These are phyloP conservation scores for sunflower (Helianthus annuus) DNA, from an alignment of 129 eudicot genomes.

Conservation along the genomic window DNA sequence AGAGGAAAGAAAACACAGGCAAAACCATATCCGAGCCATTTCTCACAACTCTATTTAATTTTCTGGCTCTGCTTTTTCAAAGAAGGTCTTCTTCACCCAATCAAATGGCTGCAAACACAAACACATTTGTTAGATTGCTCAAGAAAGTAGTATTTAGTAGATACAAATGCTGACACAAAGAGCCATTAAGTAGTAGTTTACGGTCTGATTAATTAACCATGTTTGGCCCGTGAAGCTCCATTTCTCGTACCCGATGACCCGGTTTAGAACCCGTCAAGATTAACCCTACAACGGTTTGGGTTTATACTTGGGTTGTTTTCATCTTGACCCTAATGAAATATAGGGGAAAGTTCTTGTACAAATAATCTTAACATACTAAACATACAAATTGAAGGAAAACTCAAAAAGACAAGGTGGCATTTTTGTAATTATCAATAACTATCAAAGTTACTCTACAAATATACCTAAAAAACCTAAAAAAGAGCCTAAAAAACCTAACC, in stretches of 20 bases:
- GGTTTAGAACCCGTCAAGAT: too few relatives aligned
- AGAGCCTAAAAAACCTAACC: too few relatives aligned
- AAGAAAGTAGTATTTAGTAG: not conserved
- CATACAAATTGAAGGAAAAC: too few relatives aligned
- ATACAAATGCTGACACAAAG: not conserved
- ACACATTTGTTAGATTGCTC: conserved; percentile 18
- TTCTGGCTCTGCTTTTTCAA: conserved; percentile 45
- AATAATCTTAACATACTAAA: too few relatives aligned
- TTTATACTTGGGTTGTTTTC: not conserved
- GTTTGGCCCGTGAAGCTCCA: too few relatives aligned
- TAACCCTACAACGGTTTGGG: not conserved
- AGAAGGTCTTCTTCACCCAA: conserved; percentile 48
- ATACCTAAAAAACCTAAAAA: too few relatives aligned
- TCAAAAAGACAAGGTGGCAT: too few relatives aligned
- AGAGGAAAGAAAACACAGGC: conserved; percentile 32
- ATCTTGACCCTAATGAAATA: too few relatives aligned
- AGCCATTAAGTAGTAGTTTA: not conserved
- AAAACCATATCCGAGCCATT: conserved; percentile 21
- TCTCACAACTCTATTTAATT: conserved; percentile 24
- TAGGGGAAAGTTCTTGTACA: too few relatives aligned
- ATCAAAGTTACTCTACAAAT: too few relatives aligned
- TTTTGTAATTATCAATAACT: too few relatives aligned
- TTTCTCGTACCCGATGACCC: too few relatives aligned
- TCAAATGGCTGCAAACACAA: conserved; percentile 45
- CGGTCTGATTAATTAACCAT: not conserved